Percentiles rank a stretch among this genome's conserved stretches.
phyloP scores from a whole-genome alignment of 2,329 filamentous ascomycete genomes.

The Graphiopsis chlorocephala region DNA sequence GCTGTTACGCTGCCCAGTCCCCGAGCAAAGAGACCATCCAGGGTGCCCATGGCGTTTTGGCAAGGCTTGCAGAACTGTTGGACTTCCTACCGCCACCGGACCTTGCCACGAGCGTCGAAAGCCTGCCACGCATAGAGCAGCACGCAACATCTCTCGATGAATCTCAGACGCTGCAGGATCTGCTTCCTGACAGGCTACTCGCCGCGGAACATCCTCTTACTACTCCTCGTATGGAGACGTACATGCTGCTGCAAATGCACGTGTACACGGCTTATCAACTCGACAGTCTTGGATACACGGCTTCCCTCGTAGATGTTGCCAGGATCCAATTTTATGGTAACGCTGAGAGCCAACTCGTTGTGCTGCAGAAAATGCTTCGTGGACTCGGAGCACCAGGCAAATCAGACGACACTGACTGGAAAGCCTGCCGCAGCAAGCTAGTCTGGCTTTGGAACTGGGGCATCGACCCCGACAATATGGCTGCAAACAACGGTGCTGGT shows the following conservation, averaged over 20 bases:
- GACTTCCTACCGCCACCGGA: conserved; percentile 57
- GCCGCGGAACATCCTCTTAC: conserved; percentile 64
- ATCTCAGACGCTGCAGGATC: conserved; percentile 27
- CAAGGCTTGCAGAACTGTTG: conserved; percentile 58
- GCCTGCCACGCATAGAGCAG: conserved; percentile 43
- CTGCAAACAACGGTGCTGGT: conserved; percentile 43
- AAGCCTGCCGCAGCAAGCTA: conserved; percentile 59
- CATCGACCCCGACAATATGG: conserved; percentile 42
- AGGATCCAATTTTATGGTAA: conserved; percentile 65
- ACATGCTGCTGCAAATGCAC: conserved; percentile 61
- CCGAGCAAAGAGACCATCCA: conserved; percentile 57
- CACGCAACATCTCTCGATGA: conserved; percentile 35
- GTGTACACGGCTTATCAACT: conserved; percentile 51
- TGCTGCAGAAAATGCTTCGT: conserved; percentile 60
- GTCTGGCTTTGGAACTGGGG: conserved; percentile 76
- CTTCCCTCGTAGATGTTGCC: conserved; percentile 43
- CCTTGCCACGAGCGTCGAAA: conserved; percentile 41
- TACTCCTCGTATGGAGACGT: conserved; percentile 54
- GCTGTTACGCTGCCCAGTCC: conserved; percentile 64
- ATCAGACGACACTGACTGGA: conserved; percentile 62
- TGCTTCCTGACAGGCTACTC: conserved; percentile 51
- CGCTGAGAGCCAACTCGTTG: conserved; percentile 60
- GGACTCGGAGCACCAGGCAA: conserved; percentile 48
- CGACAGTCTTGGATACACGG: conserved; percentile 38
- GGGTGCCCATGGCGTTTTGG: conserved; percentile 59